phyloP scores from a whole-genome alignment of 1,284 basidiomycete species.

The Ganoderma multipileum region DNA sequence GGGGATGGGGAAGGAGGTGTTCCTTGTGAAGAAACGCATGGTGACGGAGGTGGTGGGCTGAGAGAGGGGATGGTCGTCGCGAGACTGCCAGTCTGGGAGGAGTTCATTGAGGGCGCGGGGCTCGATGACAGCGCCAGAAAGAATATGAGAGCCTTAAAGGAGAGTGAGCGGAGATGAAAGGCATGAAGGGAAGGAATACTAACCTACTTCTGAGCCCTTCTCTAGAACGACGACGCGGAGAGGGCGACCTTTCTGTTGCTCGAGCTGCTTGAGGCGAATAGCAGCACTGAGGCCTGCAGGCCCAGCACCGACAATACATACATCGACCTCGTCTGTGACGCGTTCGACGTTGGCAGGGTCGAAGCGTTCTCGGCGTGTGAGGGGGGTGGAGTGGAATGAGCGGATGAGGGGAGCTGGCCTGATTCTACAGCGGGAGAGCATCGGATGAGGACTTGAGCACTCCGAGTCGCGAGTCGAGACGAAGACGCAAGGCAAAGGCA shows the following conservation, averaged over 20 bases:
- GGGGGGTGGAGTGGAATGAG: slow-evolving; percentile 40
- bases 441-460: background rate
- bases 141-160: slow-evolving; percentile 87
- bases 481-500: background rate
- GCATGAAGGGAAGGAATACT: slow-evolving; percentile 44
- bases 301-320: slow-evolving; percentile 96
- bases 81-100: slow-evolving; percentile 84
- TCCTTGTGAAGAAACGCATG: slow-evolving; percentile 90
- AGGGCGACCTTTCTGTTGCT: slow-evolving; percentile 80
- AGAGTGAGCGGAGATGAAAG: background rate
- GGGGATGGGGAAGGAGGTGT: slow-evolving; percentile 82
- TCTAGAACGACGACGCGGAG: slow-evolving; percentile 94
- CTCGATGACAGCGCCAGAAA: slow-evolving; percentile 97
- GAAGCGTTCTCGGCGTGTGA: slow-evolving; percentile 47
- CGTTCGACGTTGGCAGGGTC: slow-evolving; percentile 69
- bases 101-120: slow-evolving; percentile 92
- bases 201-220: slow-evolving; percentile 93
- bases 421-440: slow-evolving; percentile 23
- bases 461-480: background rate
- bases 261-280: slow-evolving; percentile 94
- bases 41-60: slow-evolving; percentile 82
- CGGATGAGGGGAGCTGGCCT: slow-evolving; percentile 16
- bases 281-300: slow-evolving; percentile 97
- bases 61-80: slow-evolving; percentile 68
- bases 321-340: slow-evolving; percentile 89